Evolutionary conservation across 2,329 filamentous ascomycete species (phyloP).

Genomic region (Cercospora sp.): DNA sequence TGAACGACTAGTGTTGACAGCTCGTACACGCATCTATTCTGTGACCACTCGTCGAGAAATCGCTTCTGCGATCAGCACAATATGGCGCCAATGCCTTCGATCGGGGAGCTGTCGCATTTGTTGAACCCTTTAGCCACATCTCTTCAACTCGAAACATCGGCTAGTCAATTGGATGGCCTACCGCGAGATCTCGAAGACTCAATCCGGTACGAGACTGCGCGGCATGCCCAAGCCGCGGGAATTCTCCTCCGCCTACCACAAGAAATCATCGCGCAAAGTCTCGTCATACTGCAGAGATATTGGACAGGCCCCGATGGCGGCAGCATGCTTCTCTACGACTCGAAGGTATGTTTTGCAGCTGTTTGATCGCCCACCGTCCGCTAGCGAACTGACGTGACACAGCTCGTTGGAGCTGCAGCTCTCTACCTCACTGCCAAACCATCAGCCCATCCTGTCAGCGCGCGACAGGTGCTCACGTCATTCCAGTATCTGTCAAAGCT

Average conservation of each 20-base stretch:
- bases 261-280: slow-evolving; percentile 80
- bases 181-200: slow-evolving; percentile 70
- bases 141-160: slow-evolving; percentile 64
- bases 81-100: slow-evolving; percentile 31
- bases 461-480: slow-evolving; percentile 79
- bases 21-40: neutral
- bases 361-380: neutral
- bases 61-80: neutral
- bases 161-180: slow-evolving; percentile 57
- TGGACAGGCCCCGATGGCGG: slow-evolving; percentile 64
- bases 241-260: slow-evolving; percentile 82
- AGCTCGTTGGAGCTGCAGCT: slow-evolving; percentile 79
- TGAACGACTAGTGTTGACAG: neutral
- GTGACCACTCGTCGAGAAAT: neutral
- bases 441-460: slow-evolving; percentile 71
- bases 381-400: slow-evolving; percentile 22
- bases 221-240: slow-evolving; percentile 74
- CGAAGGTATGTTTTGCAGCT: slow-evolving; percentile 47
- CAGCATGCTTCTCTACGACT: slow-evolving; percentile 52
- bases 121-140: slow-evolving; percentile 71
- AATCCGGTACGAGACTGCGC: slow-evolving; percentile 69
- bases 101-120: slow-evolving; percentile 49
- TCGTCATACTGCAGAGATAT: slow-evolving; percentile 77
- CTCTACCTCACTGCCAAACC: slow-evolving; percentile 83
- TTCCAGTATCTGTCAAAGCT: slow-evolving; percentile 76